Percentiles rank a stretch among this genome's conserved stretches.
These are phyloP conservation scores for Ceratocystis colombiana DNA, from an alignment of 2,329 filamentous ascomycete species.

Conservation along the genomic window DNA sequence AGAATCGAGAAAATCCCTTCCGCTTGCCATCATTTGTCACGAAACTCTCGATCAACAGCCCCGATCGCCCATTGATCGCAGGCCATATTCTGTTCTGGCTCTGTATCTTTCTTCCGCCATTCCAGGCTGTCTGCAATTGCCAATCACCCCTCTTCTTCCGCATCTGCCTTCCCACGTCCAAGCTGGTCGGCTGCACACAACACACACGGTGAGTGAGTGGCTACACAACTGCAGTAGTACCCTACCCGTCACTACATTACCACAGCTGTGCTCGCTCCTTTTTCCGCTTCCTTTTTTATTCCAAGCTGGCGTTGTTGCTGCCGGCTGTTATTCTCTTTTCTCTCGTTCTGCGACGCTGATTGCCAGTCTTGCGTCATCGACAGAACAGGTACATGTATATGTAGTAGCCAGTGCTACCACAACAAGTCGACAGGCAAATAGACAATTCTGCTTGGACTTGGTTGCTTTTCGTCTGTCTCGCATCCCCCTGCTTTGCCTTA, in stretches of 20 bases:
- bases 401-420: constrained; percentile 6
- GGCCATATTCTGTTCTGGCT: too few relatives aligned
- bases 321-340: background rate
- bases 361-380: constrained; percentile 8
- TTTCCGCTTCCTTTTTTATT: background rate
- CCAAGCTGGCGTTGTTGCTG: too few relatives aligned
- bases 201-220: background rate
- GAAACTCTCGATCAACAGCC: too few relatives aligned
- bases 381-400: background rate
- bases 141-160: too few relatives aligned
- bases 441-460: background rate
- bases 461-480: background rate
- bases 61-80: too few relatives aligned
- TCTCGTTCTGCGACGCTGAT: background rate
- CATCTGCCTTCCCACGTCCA: background rate
- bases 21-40: too few relatives aligned
- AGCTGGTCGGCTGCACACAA: background rate
- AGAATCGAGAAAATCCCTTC: too few relatives aligned
- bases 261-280: background rate
- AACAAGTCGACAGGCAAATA: background rate
- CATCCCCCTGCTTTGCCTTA: background rate
- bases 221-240: background rate
- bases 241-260: background rate
- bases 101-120: too few relatives aligned
- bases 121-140: too few relatives aligned